Evolutionary conservation across 2,329 filamentous ascomycete species (phyloP).

Genomic region (Aspergillus piperis): DNA sequence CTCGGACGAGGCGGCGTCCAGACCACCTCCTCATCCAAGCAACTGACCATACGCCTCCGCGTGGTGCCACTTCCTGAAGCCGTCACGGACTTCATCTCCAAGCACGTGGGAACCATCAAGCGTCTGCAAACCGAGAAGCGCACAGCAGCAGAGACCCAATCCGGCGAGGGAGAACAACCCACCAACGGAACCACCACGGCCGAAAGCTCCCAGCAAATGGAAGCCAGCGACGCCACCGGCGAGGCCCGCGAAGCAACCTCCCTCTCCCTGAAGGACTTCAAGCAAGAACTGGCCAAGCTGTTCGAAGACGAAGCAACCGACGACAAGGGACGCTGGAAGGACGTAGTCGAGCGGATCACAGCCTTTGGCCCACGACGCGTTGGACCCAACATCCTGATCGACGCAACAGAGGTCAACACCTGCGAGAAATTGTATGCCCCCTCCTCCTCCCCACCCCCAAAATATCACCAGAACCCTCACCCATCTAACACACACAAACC

Average conservation of each 20-base stretch:
- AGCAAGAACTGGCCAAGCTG: constrained; percentile 62
- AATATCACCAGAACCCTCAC: background rate
- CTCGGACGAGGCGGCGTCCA: constrained; percentile 80
- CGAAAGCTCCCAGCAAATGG: constrained; percentile 41
- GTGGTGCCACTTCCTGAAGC: constrained; percentile 75
- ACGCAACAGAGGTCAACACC: constrained; percentile 71
- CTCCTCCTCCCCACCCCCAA: background rate
- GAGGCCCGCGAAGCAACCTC: constrained; percentile 62
- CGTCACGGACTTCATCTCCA: constrained; percentile 82
- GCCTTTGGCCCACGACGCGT: constrained; percentile 84
- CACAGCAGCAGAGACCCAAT: constrained; percentile 47
- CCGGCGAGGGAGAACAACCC: constrained; percentile 33
- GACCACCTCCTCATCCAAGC: constrained; percentile 77
- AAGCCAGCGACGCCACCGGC: constrained; percentile 52
- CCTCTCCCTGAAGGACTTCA: constrained; percentile 75
- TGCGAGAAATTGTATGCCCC: constrained; percentile 69
- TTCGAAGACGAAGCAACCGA: constrained; percentile 72
- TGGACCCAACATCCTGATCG: constrained; percentile 87
- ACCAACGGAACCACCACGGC: constrained; percentile 36
- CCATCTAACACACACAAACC: background rate
- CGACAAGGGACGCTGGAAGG: constrained; percentile 74
- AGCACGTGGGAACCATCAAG: constrained; percentile 78
- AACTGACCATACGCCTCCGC: constrained; percentile 73
- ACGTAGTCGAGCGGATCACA: constrained; percentile 75
- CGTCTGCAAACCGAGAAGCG: constrained; percentile 72